These are phyloP conservation scores for Cucurbita moschata DNA, from an alignment of 306 rosid genomes.

Conservation along the genomic window DNA sequence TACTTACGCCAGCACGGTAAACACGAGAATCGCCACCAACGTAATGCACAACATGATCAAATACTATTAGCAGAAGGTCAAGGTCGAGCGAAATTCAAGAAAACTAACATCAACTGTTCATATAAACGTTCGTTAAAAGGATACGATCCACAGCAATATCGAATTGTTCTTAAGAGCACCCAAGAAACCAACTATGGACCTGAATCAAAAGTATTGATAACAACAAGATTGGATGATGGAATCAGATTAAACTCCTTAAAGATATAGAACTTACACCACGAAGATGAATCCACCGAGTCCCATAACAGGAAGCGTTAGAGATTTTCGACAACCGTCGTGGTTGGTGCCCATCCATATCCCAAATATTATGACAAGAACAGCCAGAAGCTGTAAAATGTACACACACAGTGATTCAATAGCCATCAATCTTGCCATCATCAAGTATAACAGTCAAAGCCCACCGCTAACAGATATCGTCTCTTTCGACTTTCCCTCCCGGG, in stretches of 20 bases:
- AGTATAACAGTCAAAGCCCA: no score
- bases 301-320: slow-evolving; percentile 70
- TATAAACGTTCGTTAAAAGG: slow-evolving; percentile 20
- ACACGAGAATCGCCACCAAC: slow-evolving; percentile 67
- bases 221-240: neutral
- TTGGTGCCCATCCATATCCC: slow-evolving; percentile 89
- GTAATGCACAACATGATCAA: slow-evolving; percentile 59
- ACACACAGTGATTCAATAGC: neutral
- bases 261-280: slow-evolving; percentile 36
- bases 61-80: slow-evolving; percentile 57
- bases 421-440: neutral
- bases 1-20: slow-evolving; percentile 93
- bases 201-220: slow-evolving; percentile 16
- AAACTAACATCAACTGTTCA: neutral
- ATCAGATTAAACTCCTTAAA: neutral
- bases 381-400: slow-evolving; percentile 45
- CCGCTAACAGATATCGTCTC: no score
- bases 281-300: slow-evolving; percentile 73
- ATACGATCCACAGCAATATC: slow-evolving; percentile 78
- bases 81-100: slow-evolving; percentile 17
- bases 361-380: slow-evolving; percentile 55
- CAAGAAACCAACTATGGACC: slow-evolving; percentile 79
- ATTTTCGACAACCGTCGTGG: slow-evolving; percentile 68
- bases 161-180: slow-evolving; percentile 71
- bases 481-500: no score